Percentiles rank a stretch among this genome's conserved stretches.
Conservation (phyloP, 805 yeast genomes). For the Saturnispora hagleri region DNA sequence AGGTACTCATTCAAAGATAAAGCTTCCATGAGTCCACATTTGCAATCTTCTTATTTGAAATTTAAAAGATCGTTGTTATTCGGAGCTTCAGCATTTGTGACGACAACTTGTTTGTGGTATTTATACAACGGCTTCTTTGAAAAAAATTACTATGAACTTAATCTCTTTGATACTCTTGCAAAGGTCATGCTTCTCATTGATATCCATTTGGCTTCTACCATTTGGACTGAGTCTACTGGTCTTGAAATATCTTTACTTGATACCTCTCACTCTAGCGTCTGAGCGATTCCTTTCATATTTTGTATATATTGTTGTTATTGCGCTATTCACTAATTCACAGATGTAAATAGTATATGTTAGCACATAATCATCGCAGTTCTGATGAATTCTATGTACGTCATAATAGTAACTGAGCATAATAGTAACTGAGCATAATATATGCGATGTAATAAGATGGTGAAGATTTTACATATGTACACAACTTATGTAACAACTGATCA, state of each 20-base stretch:
- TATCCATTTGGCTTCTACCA: conserved; percentile 4
- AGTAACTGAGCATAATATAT: too few relatives aligned
- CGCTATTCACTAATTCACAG: neutral
- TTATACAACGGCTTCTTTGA: conserved; percentile 2
- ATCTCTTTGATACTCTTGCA: neutral
- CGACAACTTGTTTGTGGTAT: neutral
- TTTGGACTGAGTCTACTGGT: conserved; percentile 8
- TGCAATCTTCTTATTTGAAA: neutral
- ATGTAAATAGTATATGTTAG: too few relatives aligned
- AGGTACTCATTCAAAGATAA: conserved; percentile 10
- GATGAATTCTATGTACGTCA: too few relatives aligned
- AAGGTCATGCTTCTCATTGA: conserved; percentile 9
- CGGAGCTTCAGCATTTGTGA: neutral
- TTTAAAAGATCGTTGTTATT: conserved; percentile 3
- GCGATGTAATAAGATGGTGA: too few relatives aligned
- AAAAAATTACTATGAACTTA: neutral
- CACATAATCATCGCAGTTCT: too few relatives aligned
- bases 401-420: too few relatives aligned
- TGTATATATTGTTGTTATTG: neutral
- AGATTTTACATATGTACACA: too few relatives aligned
- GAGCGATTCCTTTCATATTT: neutral
- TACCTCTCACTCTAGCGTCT: neutral
- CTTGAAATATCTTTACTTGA: conserved; percentile 2
- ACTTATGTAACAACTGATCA: too few relatives aligned
- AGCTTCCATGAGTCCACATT: neutral